Conservation (phyloP, 495 filamentous ascomycete species). For the Lineolata rhizophorae region DNA sequence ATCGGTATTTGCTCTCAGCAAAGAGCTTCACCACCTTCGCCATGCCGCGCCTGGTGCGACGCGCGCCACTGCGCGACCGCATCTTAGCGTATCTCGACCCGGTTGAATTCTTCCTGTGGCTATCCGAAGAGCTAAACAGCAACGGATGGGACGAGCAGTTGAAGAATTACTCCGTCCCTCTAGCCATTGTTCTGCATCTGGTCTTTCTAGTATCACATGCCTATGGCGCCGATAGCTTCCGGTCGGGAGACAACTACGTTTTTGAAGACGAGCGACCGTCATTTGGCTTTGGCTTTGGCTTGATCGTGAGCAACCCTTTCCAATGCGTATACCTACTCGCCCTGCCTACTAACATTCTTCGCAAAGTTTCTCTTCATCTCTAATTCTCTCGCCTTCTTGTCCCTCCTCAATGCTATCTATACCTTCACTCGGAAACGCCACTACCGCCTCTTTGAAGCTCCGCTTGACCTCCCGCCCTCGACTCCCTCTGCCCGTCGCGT, state of each 20-base stretch:
- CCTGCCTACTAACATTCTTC: not conserved
- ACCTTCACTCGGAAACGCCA: slow-evolving; percentile 63
- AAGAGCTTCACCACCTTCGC: too few relatives aligned
- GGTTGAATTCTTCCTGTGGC: slow-evolving; percentile 67
- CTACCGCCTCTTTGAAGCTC: slow-evolving; percentile 79
- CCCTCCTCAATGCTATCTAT: slow-evolving; percentile 54
- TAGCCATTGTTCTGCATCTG: slow-evolving; percentile 57
- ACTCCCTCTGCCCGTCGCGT: slow-evolving; percentile 83
- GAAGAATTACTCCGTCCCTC: slow-evolving; percentile 45
- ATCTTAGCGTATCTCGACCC: slow-evolving; percentile 64
- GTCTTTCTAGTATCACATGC: slow-evolving; percentile 64
- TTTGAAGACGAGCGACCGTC: slow-evolving; percentile 45
- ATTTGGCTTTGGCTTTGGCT: not conserved
- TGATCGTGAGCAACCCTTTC: not conserved
- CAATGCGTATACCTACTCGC: not conserved
- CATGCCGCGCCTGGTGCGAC: slow-evolving; percentile 72
- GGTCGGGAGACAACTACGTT: slow-evolving; percentile 43
- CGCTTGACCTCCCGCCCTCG: slow-evolving; percentile 46
- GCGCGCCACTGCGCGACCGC: slow-evolving; percentile 50
- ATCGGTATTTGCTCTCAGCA: too few relatives aligned
- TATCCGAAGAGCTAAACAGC: slow-evolving; percentile 75
- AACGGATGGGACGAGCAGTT: slow-evolving; percentile 67
- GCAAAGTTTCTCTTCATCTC: slow-evolving; percentile 43
- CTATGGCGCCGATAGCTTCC: slow-evolving; percentile 28
- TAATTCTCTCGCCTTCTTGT: slow-evolving; percentile 39